Base-by-base conservation (phyloP, 331 rosid species). In the Malus hybrid region DNA sequence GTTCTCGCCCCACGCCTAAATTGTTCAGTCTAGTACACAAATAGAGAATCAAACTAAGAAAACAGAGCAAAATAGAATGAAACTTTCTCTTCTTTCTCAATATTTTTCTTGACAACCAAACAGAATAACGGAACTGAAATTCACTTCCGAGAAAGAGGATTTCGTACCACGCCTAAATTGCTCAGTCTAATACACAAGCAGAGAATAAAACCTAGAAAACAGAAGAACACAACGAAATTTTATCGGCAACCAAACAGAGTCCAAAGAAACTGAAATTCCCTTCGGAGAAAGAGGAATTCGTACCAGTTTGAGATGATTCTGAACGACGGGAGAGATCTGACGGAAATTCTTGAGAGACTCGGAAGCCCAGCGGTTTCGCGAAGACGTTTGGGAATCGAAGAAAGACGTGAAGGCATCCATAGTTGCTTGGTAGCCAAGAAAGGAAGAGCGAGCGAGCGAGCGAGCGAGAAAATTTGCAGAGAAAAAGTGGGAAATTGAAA, bases 231-330 rank as follows among this genome's bases (percentile, higher is more conserved):
- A 55, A 11, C 1, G 6, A 4, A 13, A 34, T 16, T 34, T 6
- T 6, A 22, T 53, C 62, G 44, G 29, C 1, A 36, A 75, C 11
- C 32, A 22, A 42, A 20, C 26, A 29, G 33, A 55, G 2, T 4
- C 36, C 58, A 14, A 68, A 74, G 50, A 71, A 5, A 34, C 28
- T 15, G 29, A 53, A 18, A 46, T 33, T 24, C 6, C 3, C 10
- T 5, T 66, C 48, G 15, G 50, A 11, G 3, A 69, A 68, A n/a
- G 24, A 22, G 20, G 30, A 14, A 4, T 15, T 5, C 20, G 57
- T 60, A 93, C 99, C 92, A 81, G 83, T 65, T 90, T 87, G 82
- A 94, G 97, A 77, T 92, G 99, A 81, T 80, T 80, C 75, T 90
- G 97, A 55, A 94, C 96, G 33, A 36, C 12, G 5, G 96, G 96